Evolutionary conservation across 805 yeast species (phyloP), one percentile per base, ranked within the genome.

Genomic region (Torulaspora microellipsoides): DNA sequence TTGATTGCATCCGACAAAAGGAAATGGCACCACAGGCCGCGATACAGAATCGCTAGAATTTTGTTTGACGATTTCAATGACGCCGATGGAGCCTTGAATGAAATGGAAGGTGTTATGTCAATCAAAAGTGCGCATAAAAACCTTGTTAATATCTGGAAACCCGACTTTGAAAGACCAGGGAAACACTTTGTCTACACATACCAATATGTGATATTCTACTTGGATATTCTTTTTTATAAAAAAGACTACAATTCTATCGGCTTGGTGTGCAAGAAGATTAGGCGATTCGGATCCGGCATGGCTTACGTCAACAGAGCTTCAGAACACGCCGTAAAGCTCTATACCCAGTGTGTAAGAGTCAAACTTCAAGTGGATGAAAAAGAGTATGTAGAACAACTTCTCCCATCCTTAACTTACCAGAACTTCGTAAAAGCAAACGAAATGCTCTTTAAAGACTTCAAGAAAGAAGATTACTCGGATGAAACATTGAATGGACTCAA

Each of bases 11-110:
- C 76, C 9, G 98, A 91, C 59, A 89, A 84, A 59, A 85, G 81
- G 59, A 85, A 80, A 41, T 89, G 97, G 97, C 95, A 89, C 41
- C 98, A 93, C 58, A 76, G 85, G 41, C 95, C 97, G 1, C 72
- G 77, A 2, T 89, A 75, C 56, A 70, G 89, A 48, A 67, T 85
- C 12, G 88, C 97, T 0, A 71, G 66, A 41, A 79, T 90, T 9
- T 64, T 70, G 13, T 73, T 67, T 40, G 77, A 79, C 1, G 83
- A 80, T 3, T 71, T 78, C 31, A 62, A 71, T 1, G 80, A 85
- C 44, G 49, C 65, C 7, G 64, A 65, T 2, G 70, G 66, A 0
- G 93, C 97, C 0, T 69, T 72, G 36, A 74, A 74, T 10, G 87
- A 84, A 51, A 77, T 91, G 76, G 68, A 76, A 1, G 58, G 70